phyloP scores from a whole-genome alignment of 768 basidiomycete species.

The Naganishia antarctica region DNA sequence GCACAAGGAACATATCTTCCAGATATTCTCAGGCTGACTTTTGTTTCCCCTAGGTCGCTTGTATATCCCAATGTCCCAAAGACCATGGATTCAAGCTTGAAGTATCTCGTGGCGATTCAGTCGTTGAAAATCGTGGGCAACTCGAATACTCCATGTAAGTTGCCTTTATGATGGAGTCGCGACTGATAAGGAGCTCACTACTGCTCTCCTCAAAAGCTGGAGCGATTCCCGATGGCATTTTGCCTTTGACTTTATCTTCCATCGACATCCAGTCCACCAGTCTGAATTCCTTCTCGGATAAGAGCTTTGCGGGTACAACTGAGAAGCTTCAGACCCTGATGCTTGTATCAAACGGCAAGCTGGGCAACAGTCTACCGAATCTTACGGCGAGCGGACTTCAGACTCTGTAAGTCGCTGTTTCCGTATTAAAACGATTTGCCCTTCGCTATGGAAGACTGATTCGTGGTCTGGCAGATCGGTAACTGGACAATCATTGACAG shows the following conservation, averaged over 20 bases:
- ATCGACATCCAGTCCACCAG: slow-evolving; percentile 46
- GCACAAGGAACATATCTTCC: not conserved
- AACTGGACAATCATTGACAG: slow-evolving; percentile 43
- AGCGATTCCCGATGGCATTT: slow-evolving; percentile 37
- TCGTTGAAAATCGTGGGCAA: slow-evolving; percentile 44
- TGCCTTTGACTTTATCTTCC: slow-evolving; percentile 36
- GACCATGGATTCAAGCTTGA: slow-evolving; percentile 35
- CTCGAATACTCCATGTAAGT: slow-evolving; percentile 43
- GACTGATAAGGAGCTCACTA: not conserved
- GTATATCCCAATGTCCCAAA: slow-evolving; percentile 45
- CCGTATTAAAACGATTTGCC: not conserved
- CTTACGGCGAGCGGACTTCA: slow-evolving; percentile 11
- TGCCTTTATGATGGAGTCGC: not conserved
- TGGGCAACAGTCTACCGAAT: slow-evolving; percentile 43
- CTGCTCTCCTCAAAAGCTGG: slow-evolving; percentile 37
- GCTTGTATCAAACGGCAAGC: slow-evolving; percentile 42
- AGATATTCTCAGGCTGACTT: not conserved
- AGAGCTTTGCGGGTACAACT: slow-evolving; percentile 29
- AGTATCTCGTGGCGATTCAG: slow-evolving; percentile 42
- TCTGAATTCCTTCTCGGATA: slow-evolving; percentile 36
- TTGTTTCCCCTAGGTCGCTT: slow-evolving; percentile 13
- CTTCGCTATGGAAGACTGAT: not conserved
- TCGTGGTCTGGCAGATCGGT: slow-evolving; percentile 34
- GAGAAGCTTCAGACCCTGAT: slow-evolving; percentile 36
- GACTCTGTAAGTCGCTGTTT: slow-evolving; percentile 34